These are phyloP conservation scores for Xylaria flabelliformis DNA, from an alignment of 495 filamentous ascomycete species.

Conservation along the genomic window DNA sequence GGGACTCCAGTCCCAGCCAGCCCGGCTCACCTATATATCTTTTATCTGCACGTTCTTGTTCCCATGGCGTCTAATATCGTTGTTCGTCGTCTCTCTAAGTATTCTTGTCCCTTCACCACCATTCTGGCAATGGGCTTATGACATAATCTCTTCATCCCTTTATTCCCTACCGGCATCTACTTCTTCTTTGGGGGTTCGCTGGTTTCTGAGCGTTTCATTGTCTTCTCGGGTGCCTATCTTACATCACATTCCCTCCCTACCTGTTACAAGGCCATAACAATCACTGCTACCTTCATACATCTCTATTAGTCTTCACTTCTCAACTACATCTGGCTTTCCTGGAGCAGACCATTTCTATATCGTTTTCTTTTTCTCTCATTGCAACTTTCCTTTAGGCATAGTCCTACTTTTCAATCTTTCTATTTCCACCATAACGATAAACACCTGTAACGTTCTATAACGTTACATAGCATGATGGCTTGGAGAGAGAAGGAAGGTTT, in stretches of 20 bases:
- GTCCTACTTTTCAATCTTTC: background rate
- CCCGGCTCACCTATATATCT: slow-evolving; percentile 11
- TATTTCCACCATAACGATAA: background rate
- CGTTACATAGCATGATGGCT: slow-evolving; percentile 19
- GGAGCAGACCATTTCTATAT: background rate
- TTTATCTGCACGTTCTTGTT: slow-evolving; percentile 6
- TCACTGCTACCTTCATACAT: slow-evolving; percentile 2
- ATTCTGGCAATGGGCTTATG: slow-evolving; percentile 23
- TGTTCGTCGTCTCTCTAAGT: slow-evolving; percentile 18
- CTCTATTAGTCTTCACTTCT: slow-evolving; percentile 6
- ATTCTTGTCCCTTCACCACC: slow-evolving; percentile 1
- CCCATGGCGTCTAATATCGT: background rate
- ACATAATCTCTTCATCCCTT: slow-evolving; percentile 9
- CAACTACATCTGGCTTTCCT: background rate
- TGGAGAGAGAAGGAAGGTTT: slow-evolving; percentile 39
- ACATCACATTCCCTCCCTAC: slow-evolving; percentile 8
- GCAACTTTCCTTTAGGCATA: background rate
- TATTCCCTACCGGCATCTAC: background rate
- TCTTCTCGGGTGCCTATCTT: background rate
- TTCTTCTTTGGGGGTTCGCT: slow-evolving; percentile 8
- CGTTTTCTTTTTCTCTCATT: background rate
- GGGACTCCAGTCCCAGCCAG: background rate
- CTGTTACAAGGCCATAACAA: background rate
- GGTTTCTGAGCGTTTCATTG: slow-evolving; percentile 19
- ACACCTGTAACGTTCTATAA: slow-evolving; percentile 8